phyloP scores from a whole-genome alignment of 2,329 filamentous ascomycete species.

The Septoria linicola region DNA sequence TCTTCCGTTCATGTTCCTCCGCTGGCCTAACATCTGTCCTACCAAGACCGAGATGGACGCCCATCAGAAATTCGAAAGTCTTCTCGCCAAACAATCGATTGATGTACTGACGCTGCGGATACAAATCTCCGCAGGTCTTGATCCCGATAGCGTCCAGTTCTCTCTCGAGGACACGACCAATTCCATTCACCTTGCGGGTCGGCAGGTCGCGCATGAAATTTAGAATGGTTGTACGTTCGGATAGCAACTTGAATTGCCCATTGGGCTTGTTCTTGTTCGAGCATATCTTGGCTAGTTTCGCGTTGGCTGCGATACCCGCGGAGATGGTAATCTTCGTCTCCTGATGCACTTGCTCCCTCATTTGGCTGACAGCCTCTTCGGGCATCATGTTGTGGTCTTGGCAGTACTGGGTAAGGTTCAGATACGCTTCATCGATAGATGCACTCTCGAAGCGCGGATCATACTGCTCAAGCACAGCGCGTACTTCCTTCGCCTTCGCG shows the following conservation, averaged over 20 bases:
- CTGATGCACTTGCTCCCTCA: slow-evolving; percentile 73
- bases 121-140: slow-evolving; percentile 85
- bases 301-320: slow-evolving; percentile 90
- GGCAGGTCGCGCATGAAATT: slow-evolving; percentile 75
- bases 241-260: slow-evolving; percentile 77
- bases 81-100: slow-evolving; percentile 85
- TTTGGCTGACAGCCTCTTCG: slow-evolving; percentile 70
- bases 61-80: slow-evolving; percentile 79
- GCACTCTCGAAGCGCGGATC: slow-evolving; percentile 89
- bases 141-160: slow-evolving; percentile 86
- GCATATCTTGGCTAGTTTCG: slow-evolving; percentile 90
- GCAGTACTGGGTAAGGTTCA: slow-evolving; percentile 90
- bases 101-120: slow-evolving; percentile 69
- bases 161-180: slow-evolving; percentile 91
- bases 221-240: slow-evolving; percentile 72
- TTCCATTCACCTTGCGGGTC: slow-evolving; percentile 87
- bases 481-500: slow-evolving; percentile 83
- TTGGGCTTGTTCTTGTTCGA: slow-evolving; percentile 97
- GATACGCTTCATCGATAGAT: slow-evolving; percentile 92
- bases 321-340: slow-evolving; percentile 84
- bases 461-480: slow-evolving; percentile 79
- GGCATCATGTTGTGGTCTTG: slow-evolving; percentile 64
- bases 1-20: slow-evolving; percentile 88
- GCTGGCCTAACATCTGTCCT: slow-evolving; percentile 74
- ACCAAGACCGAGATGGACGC: slow-evolving; percentile 81